Conservation (phyloP, 179 eudicot genomes). For the Beta corolliflora region DNA sequence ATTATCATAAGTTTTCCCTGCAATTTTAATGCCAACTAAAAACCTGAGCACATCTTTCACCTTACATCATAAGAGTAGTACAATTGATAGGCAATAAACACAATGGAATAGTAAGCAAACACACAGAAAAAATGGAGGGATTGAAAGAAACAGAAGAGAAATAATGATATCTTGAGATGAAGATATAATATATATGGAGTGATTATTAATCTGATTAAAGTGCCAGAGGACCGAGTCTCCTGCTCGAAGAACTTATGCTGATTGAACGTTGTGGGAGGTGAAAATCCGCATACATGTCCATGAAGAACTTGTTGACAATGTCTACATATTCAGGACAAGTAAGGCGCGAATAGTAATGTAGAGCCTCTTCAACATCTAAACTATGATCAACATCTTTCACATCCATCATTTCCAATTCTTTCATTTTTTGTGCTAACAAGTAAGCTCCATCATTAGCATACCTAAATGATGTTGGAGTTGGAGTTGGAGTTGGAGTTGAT, state of each 20-base stretch:
- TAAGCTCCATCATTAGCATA: slow-evolving; percentile 27
- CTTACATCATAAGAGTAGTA: background rate
- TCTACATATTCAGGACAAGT: slow-evolving; percentile 69
- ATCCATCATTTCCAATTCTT: slow-evolving; percentile 72
- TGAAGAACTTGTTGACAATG: slow-evolving; percentile 74
- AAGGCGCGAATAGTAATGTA: slow-evolving; percentile 72
- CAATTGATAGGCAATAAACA: background rate
- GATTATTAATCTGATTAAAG: slow-evolving; percentile 8
- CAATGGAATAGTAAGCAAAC: background rate
- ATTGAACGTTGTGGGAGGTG: slow-evolving; percentile 44
- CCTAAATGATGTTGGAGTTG: slow-evolving; percentile 14
- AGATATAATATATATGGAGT: background rate
- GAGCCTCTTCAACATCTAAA: slow-evolving; percentile 79
- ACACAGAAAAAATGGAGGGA: slow-evolving; percentile 6
- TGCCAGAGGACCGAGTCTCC: slow-evolving; percentile 42
- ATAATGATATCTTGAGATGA: background rate
- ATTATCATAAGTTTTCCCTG: background rate
- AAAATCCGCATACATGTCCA: slow-evolving; percentile 71
- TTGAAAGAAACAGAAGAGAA: background rate
- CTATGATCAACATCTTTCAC: slow-evolving; percentile 59
- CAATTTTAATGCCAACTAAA: too few species aligned
- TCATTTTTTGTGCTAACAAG: slow-evolving; percentile 64
- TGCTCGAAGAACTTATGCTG: slow-evolving; percentile 40
- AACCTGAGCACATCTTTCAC: background rate
- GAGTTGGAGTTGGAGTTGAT: background rate